Conservation (phyloP, 176 grass and related monocot genomes). For the Carex parvula region DNA sequence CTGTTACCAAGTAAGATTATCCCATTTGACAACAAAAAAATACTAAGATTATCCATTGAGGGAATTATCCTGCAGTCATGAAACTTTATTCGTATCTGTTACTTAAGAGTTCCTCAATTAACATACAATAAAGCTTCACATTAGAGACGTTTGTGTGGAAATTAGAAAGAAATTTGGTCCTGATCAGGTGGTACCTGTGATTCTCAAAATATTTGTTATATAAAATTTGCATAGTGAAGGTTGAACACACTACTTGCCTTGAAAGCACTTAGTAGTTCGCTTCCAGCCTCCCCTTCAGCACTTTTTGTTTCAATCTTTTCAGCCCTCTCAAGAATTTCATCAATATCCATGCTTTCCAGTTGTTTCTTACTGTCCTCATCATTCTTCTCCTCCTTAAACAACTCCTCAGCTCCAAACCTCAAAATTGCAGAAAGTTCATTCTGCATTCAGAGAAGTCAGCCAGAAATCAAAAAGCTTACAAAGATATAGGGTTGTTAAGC, state of each 20-base stretch:
- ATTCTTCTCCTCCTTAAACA: slow-evolving; percentile 96
- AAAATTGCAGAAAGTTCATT: slow-evolving; percentile 99
- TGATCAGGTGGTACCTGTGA: background rate
- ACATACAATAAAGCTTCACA: background rate
- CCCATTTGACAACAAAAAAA: background rate
- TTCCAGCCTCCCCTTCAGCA: slow-evolving; percentile 73
- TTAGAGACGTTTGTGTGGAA: background rate
- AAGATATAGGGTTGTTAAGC: background rate
- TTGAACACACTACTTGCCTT: slow-evolving; percentile 60
- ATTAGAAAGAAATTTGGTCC: background rate
- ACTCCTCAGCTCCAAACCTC: slow-evolving; percentile 93
- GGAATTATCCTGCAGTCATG: background rate
- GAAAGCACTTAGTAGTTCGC: slow-evolving; percentile 94
- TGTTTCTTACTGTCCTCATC: slow-evolving; percentile 86
- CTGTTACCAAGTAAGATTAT: background rate
- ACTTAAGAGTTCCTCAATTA: background rate
- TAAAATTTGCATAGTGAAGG: background rate
- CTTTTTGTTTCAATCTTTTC: slow-evolving; percentile 95
- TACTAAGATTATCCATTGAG: background rate
- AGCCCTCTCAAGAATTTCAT: slow-evolving; percentile 99
- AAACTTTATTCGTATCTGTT: background rate
- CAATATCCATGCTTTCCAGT: slow-evolving; percentile 98
- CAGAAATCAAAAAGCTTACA: background rate
- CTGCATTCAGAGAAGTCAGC: slow-evolving; percentile 29
- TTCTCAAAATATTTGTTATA: too few relatives aligned